Conservation (phyloP, 495 filamentous ascomycete genomes). For the Glarea lozoyensis region DNA sequence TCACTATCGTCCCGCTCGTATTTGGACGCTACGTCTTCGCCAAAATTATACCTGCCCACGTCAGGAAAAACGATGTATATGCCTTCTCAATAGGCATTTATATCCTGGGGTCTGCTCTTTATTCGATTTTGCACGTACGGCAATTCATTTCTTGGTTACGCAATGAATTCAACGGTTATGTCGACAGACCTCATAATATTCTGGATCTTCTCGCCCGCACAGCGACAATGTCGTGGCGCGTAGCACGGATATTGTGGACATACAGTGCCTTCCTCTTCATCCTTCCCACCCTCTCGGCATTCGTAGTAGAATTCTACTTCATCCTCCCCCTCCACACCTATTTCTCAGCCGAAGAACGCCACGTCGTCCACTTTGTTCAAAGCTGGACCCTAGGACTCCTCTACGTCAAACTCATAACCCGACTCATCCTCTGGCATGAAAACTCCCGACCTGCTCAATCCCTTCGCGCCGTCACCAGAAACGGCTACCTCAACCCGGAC, state of each 20-base stretch:
- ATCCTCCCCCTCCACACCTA: conserved; percentile 85
- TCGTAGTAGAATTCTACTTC: conserved; percentile 80
- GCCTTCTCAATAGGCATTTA: conserved; percentile 87
- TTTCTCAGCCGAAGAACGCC: conserved; percentile 41
- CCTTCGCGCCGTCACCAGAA: conserved; percentile 62
- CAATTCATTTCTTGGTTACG: conserved; percentile 31
- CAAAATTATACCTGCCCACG: conserved; percentile 51
- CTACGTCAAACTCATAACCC: conserved; percentile 78
- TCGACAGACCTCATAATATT: conserved; percentile 21
- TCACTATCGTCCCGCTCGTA: conserved; percentile 76
- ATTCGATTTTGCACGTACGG: conserved; percentile 45
- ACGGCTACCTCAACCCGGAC: conserved; percentile 78
- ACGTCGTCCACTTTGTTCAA: conserved; percentile 83
- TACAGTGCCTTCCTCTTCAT: conserved; percentile 61
- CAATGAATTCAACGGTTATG: conserved; percentile 14
- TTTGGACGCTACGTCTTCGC: conserved; percentile 73
- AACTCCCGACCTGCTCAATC: conserved; percentile 62
- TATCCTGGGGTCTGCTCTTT: conserved; percentile 56
- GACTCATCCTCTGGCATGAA: conserved; percentile 54
- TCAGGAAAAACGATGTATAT: conserved; percentile 88
- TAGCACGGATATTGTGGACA: conserved; percentile 53
- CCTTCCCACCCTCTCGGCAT: conserved; percentile 73
- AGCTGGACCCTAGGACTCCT: conserved; percentile 90
- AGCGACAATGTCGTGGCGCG: conserved; percentile 4
- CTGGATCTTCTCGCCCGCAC: conserved; percentile 15